Evolutionary conservation across 768 basidiomycete genomes (phyloP), one percentile per base, ranked within the genome.

Genomic region (Sistotremastrum niveocremeum): DNA sequence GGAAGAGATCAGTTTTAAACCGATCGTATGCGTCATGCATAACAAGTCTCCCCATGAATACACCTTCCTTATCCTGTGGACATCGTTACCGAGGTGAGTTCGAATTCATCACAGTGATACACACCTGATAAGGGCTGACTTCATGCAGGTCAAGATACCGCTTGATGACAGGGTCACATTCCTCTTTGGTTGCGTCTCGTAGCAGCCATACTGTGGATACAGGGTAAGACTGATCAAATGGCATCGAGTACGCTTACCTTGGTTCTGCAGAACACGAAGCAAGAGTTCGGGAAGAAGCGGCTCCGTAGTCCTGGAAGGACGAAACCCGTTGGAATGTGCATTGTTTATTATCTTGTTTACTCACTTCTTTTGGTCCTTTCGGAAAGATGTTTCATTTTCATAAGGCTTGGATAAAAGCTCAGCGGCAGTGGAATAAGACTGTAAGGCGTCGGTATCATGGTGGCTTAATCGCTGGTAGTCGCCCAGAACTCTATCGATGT

Each of bases 1-100:
- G 67, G 58, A 91, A 85, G 67, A 95, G 84, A 57, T 97, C 91
- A 0, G 77, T 71, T 33, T 76, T 76, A 67, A 94, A 88, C 5
- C 77, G 78, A 35, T 73, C 71, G 52, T 91, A 80, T 1, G 83
- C 84, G 30, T 80, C 74, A 44, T 85, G 77, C 31, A 97, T 63
- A 1, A 78, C 79, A n/a, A 94, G 64, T 51, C 76, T 80, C 0
- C 82, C 91, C 56, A 86, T 70, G 0, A 95, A 63, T 3, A 74
- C 70, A 52, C 76, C 74, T 56, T 87, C 79, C 56, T 87, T 82
- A 7, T 80, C 79, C 84, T 91, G 47, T 34, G 9, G 41, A 5
- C 0, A 49, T 8, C 31, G 42, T 8, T 33, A 4, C 35, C 20
- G 29, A 29, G 34, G 36, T 41, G 37, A 8, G 28, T 2, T 8